Evolutionary conservation across 495 filamentous ascomycete species (phyloP).

Genomic region (Opeltia flavorubescens): DNA sequence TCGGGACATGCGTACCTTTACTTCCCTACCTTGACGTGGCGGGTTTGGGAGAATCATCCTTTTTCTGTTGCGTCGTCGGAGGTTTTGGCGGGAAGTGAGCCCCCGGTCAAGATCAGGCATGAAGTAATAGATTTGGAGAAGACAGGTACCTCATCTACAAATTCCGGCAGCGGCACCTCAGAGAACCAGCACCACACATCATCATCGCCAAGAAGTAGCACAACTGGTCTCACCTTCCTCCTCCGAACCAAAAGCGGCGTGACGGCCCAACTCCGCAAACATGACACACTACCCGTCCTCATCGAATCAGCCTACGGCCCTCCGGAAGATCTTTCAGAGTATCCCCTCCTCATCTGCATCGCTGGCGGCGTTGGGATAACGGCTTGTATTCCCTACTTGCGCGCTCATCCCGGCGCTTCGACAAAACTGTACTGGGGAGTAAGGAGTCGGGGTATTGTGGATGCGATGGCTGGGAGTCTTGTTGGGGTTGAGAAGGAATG

Average conservation of each 20-base stretch:
- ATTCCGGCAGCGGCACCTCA: background rate
- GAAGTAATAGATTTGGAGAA: slow-evolving; percentile 10
- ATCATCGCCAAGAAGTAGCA: too few relatives aligned
- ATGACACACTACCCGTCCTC: slow-evolving; percentile 21
- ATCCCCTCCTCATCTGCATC: slow-evolving; percentile 37
- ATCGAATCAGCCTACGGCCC: slow-evolving; percentile 49
- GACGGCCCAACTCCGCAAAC: slow-evolving; percentile 14
- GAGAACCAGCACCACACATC: background rate
- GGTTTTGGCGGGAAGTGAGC: slow-evolving; percentile 4
- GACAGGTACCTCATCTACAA: background rate
- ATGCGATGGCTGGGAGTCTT: background rate
- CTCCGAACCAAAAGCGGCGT: slow-evolving; percentile 18
- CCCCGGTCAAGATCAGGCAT: background rate
- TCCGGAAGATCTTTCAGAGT: slow-evolving; percentile 23
- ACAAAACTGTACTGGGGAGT: slow-evolving; percentile 26
- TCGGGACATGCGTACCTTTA: slow-evolving; percentile 26
- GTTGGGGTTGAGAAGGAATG: background rate
- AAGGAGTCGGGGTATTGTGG: slow-evolving; percentile 1
- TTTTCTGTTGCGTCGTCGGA: slow-evolving; percentile 28
- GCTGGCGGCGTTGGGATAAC: slow-evolving; percentile 48
- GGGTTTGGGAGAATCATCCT: slow-evolving; percentile 36
- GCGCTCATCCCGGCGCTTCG: slow-evolving; percentile 27
- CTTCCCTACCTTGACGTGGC: slow-evolving; percentile 26
- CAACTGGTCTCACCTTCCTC: slow-evolving; percentile 19
- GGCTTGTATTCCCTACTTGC: slow-evolving; percentile 37